These are phyloP conservation scores for Lactarius quietus DNA, from an alignment of 768 basidiomycete genomes.

Conservation along the genomic window DNA sequence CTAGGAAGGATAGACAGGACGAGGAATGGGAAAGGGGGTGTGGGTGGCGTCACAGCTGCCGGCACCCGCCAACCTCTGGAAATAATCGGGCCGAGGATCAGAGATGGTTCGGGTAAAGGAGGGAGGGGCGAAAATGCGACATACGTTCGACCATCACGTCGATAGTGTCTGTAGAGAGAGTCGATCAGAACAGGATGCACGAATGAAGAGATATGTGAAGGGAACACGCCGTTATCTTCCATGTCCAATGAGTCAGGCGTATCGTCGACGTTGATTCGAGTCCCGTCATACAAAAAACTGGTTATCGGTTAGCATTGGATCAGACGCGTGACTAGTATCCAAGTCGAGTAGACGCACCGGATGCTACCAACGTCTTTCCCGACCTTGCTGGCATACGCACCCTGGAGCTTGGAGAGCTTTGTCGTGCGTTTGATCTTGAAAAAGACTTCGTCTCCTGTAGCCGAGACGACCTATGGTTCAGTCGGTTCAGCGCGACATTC, in stretches of 20 bases:
- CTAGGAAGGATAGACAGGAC: neutral
- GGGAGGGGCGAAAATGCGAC: constrained; percentile 33
- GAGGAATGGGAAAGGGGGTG: constrained; percentile 15
- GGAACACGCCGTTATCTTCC: constrained; percentile 74
- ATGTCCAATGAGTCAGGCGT: constrained; percentile 82
- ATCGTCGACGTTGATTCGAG: constrained; percentile 82
- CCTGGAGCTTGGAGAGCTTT: constrained; percentile 88
- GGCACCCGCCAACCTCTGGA: constrained; percentile 74
- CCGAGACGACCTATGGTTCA: constrained; percentile 58
- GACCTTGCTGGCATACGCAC: constrained; percentile 88
- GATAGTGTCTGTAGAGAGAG: constrained; percentile 63
- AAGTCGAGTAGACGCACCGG: constrained; percentile 47
- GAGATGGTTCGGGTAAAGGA: constrained; percentile 4
- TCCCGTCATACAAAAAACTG: constrained; percentile 91
- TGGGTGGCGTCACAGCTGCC: constrained; percentile 16
- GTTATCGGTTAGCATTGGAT: neutral
- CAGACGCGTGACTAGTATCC: neutral
- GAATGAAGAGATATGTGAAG: neutral
- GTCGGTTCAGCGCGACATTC: constrained; percentile 4
- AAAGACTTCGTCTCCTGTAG: constrained; percentile 83
- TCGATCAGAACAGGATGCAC: constrained; percentile 3
- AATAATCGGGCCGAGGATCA: constrained; percentile 3
- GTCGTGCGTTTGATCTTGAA: constrained; percentile 97
- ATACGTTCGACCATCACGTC: constrained; percentile 97
- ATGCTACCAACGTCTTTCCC: constrained; percentile 86